Base-by-base conservation (phyloP, 345 rosid genomes). In the Cardamine resedifolia region DNA sequence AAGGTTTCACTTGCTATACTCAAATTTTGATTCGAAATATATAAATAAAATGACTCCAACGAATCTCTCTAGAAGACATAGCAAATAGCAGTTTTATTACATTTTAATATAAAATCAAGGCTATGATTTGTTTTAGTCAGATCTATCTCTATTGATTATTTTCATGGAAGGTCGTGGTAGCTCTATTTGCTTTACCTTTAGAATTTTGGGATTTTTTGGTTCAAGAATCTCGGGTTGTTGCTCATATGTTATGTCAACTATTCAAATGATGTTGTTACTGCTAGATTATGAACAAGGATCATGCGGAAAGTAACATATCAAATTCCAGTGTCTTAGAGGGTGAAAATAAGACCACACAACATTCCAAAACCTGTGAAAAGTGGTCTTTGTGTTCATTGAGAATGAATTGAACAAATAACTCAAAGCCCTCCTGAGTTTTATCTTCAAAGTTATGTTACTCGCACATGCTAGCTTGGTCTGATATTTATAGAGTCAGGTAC, bases 401-500 rank as follows among this genome's bases (percentile, higher is more conserved):
- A 49, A 49, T 38, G 10, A 74, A 74, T 51, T 38, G 26, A 74
- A 66, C 60, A 36, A 74, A 28, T 20, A 39, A 50, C 52, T 66
- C 36, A 27, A 19, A 27, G 18, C 67, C 49, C 59, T 48, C 20
- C 18, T 51, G 66, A 59, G 18, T 50, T 41, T 7, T 66, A 34
- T 64, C 77, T 65, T 65, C 77, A 43, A 53, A 30, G 24, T 34
- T 57, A 50, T 61, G 48, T 33, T 75, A 36, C 62, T 58, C 43
- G 65, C 58, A 18, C 5, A 6, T 26, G 51, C 68, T 64, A 71
- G 34, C 18, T 16, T 19, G 49, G 65, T 57, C 71, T 45, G 67
- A 74, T 70, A 6, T 31, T 74, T 38, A 65, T 16, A 11, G 59
- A 39, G 64, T 75, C 70, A 58, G 79, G 73, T 62, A 70, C 39